phyloP scores from a whole-genome alignment of 2,329 filamentous ascomycete genomes.

The Nemania bipapillata region DNA sequence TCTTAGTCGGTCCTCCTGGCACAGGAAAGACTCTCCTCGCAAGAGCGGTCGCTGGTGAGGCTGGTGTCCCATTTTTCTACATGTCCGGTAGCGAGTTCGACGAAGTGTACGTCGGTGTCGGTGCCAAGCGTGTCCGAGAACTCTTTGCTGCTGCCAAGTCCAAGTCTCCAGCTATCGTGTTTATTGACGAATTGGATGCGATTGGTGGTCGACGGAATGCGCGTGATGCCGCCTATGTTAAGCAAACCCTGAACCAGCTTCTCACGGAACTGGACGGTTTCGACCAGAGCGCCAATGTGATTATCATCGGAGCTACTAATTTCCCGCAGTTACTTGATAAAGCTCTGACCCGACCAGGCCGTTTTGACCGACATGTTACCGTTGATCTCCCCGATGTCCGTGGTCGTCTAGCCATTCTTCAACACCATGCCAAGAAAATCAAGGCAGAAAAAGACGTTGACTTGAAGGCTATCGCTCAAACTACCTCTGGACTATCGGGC shows the following conservation, averaged over 20 bases:
- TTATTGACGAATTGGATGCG: slow-evolving; percentile 93
- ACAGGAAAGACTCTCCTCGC: slow-evolving; percentile 97
- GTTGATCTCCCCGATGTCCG: slow-evolving; percentile 92
- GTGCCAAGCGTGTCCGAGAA: slow-evolving; percentile 94
- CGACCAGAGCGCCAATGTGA: slow-evolving; percentile 91
- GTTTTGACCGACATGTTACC: slow-evolving; percentile 91
- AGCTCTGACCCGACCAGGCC: slow-evolving; percentile 89
- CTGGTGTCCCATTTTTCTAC: slow-evolving; percentile 98
- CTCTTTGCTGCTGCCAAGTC: slow-evolving; percentile 83
- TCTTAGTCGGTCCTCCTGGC: slow-evolving; percentile 93
- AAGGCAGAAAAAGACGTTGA: slow-evolving; percentile 84
- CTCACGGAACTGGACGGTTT: slow-evolving; percentile 97
- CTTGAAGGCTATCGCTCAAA: slow-evolving; percentile 82
- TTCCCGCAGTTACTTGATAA: slow-evolving; percentile 95
- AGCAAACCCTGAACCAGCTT: slow-evolving; percentile 96
- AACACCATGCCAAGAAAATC: slow-evolving; percentile 93
- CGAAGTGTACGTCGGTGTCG: slow-evolving; percentile 96
- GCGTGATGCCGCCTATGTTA: slow-evolving; percentile 91
- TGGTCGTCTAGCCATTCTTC: slow-evolving; percentile 89
- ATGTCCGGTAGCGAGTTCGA: slow-evolving; percentile 99
- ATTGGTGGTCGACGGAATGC: slow-evolving; percentile 95
- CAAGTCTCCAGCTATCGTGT: slow-evolving; percentile 92
- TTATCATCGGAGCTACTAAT: slow-evolving; percentile 96
- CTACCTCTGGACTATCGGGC: slow-evolving; percentile 91
- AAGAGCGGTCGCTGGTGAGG: slow-evolving; percentile 93